phyloP scores from a whole-genome alignment of 148 eudicot genomes.

The Rhododendron simsii region DNA sequence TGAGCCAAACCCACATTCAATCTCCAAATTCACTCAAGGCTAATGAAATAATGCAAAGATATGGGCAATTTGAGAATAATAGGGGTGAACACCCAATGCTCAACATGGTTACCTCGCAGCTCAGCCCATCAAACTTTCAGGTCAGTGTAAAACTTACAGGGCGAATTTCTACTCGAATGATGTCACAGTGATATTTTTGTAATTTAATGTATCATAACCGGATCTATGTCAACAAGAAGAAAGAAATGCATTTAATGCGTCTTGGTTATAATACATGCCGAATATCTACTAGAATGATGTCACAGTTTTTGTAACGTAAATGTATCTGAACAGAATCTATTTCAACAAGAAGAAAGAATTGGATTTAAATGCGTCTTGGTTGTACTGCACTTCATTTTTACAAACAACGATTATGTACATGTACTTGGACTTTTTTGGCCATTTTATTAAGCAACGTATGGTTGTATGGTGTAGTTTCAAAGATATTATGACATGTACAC shows the following conservation, averaged over 20 bases:
- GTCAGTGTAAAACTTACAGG: neutral
- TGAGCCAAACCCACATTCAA: constrained; percentile 57
- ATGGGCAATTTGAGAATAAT: constrained; percentile 8
- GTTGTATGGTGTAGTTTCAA: neutral
- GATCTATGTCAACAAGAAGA: neutral
- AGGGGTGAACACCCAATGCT: constrained; percentile 22
- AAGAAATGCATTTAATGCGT: too few species aligned
- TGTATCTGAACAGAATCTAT: too few species aligned
- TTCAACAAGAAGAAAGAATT: too few species aligned
- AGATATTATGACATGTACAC: neutral
- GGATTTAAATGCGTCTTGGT: too few species aligned
- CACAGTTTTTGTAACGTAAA: too few species aligned
- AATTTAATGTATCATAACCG: neutral
- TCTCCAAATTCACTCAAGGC: constrained; percentile 29
- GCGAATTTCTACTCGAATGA: neutral
- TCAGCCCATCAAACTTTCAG: constrained; percentile 41
- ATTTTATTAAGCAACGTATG: neutral
- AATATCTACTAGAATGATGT: too few species aligned
- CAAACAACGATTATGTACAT: too few species aligned
- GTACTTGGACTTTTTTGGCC: neutral
- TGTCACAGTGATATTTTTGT: neutral
- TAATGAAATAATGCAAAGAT: constrained; percentile 14
- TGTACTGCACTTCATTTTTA: too few species aligned
- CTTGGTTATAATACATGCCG: neutral
- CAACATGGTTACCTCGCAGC: constrained; percentile 41